Percentiles rank a stretch among this genome's conserved stretches.
Evolutionary conservation across 495 filamentous ascomycete species (phyloP).

Genomic region (Trichoderma gamsii): DNA sequence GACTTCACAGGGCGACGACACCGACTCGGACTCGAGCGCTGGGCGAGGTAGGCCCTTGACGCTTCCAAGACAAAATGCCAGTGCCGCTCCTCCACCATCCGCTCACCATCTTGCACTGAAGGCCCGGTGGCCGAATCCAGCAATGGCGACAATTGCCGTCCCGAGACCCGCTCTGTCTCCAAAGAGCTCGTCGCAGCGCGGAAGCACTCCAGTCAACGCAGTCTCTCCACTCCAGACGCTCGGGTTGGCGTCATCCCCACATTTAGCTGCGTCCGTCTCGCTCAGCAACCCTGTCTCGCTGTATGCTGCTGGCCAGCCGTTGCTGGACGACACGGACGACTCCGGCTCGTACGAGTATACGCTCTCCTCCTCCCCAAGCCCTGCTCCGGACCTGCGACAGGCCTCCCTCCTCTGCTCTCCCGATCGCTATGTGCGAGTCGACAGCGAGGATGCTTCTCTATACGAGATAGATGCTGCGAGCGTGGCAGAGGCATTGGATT

Average conservation of each 20-base stretch:
- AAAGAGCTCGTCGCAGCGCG: not conserved
- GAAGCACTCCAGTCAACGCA: not conserved
- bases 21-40: not conserved
- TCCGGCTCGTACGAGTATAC: not conserved
- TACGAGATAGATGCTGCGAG: slow-evolving; percentile 65
- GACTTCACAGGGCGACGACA: not conserved
- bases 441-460: slow-evolving; percentile 54
- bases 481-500: slow-evolving; percentile 65
- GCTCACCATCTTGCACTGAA: not conserved
- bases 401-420: slow-evolving; percentile 70
- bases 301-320: not conserved
- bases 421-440: slow-evolving; percentile 48
- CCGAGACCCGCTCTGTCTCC: not conserved
- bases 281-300: not conserved
- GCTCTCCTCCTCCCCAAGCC: not conserved
- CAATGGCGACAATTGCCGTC: slow-evolving; percentile 6
- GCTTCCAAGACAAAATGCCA: not conserved
- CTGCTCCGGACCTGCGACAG: slow-evolving; percentile 15
- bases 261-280: not conserved
- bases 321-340: not conserved
- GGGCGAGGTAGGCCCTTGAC: not conserved
- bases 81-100: not conserved
- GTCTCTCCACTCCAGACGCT: slow-evolving; percentile 3
- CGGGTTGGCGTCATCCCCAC: not conserved
- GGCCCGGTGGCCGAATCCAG: not conserved